Conservation (phyloP, 805 yeast genomes). For the Yarrowia alimentaria region DNA sequence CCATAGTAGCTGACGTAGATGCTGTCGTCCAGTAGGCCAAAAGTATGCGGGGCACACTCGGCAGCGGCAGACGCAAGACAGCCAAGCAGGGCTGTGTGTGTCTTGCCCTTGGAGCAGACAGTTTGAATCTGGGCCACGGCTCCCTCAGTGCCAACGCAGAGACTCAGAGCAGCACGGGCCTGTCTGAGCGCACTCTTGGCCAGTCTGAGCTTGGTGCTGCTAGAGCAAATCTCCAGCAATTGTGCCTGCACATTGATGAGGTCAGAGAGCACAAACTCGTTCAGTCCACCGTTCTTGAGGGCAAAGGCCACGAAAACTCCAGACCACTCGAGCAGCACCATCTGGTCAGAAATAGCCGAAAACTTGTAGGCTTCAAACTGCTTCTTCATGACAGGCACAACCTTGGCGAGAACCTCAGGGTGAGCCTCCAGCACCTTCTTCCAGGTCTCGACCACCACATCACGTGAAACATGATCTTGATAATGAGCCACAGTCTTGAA, state of each 20-base stretch:
- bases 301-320: background rate
- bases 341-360: conserved; percentile 10
- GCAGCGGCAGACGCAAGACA: conserved; percentile 17
- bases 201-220: background rate
- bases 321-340: conserved; percentile 21
- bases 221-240: conserved; percentile 6
- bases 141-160: background rate
- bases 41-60: conserved; percentile 16
- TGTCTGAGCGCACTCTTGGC: conserved; percentile 19
- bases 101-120: background rate
- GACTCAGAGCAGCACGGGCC: conserved; percentile 6
- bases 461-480: conserved; percentile 18
- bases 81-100: conserved; percentile 2
- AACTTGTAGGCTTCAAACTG: background rate
- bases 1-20: background rate
- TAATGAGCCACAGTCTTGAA: conserved; percentile 19
- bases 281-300: background rate
- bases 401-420: background rate
- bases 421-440: background rate
- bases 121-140: background rate
- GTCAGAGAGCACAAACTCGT: conserved; percentile 16
- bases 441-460: conserved; percentile 15
- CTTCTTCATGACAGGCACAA: conserved; percentile 9
- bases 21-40: background rate
- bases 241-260: conserved; percentile 11